phyloP scores from a whole-genome alignment of 2,329 filamentous ascomycete genomes.

The Cordyceps tenuipes region DNA sequence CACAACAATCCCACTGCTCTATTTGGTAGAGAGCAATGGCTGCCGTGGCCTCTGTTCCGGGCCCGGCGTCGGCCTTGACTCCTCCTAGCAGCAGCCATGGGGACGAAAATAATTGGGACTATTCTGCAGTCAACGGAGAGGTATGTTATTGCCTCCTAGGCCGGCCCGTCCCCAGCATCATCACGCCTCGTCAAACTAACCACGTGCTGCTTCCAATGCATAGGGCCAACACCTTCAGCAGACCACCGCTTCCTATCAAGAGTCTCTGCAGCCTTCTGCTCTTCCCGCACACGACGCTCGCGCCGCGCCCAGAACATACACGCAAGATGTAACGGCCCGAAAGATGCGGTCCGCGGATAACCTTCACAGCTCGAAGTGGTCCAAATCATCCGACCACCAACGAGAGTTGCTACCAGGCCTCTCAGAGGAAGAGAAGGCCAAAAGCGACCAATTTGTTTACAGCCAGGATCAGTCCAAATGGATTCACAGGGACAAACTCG shows the following conservation, averaged over 20 bases:
- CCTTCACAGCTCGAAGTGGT: constrained; percentile 19
- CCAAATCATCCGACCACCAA: constrained; percentile 18
- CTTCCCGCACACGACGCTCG: constrained; percentile 2
- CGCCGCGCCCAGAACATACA: not conserved
- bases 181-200: not conserved
- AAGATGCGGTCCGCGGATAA: constrained; percentile 31
- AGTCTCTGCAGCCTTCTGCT: not conserved
- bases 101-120: constrained; percentile 37
- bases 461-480: constrained; percentile 61
- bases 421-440: constrained; percentile 21
- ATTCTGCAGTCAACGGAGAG: constrained; percentile 26
- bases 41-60: constrained; percentile 42
- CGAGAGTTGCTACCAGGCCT: constrained; percentile 16
- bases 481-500: constrained; percentile 81
- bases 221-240: constrained; percentile 1
- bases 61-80: constrained; percentile 38
- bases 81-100: constrained; percentile 43
- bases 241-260: not conserved
- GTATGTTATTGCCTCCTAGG: constrained; percentile 23
- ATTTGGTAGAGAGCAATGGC: constrained; percentile 34
- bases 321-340: constrained; percentile 20
- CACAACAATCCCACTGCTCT: not conserved
- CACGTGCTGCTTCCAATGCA: not conserved
- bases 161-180: not conserved
- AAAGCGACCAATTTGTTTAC: constrained; percentile 19